Conservation (phyloP, 2,329 filamentous ascomycete species). For the Berkeleyomyces basicola region DNA sequence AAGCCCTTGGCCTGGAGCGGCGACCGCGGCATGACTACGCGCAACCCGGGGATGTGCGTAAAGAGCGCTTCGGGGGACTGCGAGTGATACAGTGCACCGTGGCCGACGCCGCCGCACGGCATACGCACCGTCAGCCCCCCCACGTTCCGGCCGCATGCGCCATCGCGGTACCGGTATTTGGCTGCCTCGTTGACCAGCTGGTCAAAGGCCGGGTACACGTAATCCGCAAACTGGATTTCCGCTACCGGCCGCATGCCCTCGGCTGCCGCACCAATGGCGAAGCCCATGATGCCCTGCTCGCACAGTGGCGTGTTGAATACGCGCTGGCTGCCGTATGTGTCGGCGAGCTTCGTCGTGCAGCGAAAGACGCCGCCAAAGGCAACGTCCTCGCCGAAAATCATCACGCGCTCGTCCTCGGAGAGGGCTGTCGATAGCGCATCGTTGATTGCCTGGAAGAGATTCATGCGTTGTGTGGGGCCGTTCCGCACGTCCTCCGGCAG, state of each 20-base stretch:
- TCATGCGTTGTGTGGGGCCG: slow-evolving; percentile 68
- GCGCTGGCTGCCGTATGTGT: slow-evolving; percentile 70
- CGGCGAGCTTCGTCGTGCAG: slow-evolving; percentile 78
- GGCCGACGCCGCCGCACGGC: slow-evolving; percentile 79
- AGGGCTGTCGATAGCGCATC: slow-evolving; percentile 72
- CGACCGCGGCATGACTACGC: slow-evolving; percentile 73
- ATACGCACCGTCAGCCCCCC: slow-evolving; percentile 78
- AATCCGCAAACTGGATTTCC: slow-evolving; percentile 93
- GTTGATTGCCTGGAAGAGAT: slow-evolving; percentile 89
- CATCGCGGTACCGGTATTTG: slow-evolving; percentile 68
- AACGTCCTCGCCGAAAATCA: slow-evolving; percentile 93
- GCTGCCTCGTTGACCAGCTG: slow-evolving; percentile 88
- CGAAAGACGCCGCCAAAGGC: slow-evolving; percentile 94
- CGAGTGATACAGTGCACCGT: slow-evolving; percentile 75
- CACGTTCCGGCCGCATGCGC: slow-evolving; percentile 37
- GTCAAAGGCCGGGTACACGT: slow-evolving; percentile 84
- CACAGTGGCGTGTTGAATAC: slow-evolving; percentile 94
- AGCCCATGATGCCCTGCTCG: slow-evolving; percentile 88
- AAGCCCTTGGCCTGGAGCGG: slow-evolving; percentile 81
- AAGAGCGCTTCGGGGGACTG: slow-evolving; percentile 83
- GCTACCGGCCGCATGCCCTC: slow-evolving; percentile 87
- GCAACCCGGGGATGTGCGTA: slow-evolving; percentile 69
- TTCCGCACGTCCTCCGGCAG: slow-evolving; percentile 48
- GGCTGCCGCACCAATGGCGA: slow-evolving; percentile 76
- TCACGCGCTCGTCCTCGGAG: slow-evolving; percentile 64